Base-by-base conservation (phyloP, 2,329 filamentous ascomycete species). In the Diaporthe humulicola region DNA sequence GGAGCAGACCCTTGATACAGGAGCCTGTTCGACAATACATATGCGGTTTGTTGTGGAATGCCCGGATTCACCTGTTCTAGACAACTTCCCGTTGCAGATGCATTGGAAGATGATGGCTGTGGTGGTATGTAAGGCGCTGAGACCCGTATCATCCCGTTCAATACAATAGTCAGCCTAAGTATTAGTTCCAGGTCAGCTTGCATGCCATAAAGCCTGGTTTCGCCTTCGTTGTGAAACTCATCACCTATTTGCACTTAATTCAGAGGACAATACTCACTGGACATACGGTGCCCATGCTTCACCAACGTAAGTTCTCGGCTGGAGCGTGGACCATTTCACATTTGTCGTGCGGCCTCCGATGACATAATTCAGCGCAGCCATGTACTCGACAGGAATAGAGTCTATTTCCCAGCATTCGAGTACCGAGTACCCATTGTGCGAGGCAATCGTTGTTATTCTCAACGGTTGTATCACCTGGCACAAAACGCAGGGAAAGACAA, bases 91-190 rank as follows among this genome's bases (percentile, higher is more conserved):
- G 58, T 61, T n/a, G 38, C 10, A 6, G 58, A 12, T 15, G 40
- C 12, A 40, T 64, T 64, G 15, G 58, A 17, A 45, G 58, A 1
- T 10, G 25, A 1, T 9, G 58, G 4, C n/a, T 25, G 38, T 14
- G 58, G 38, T 8, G 58, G 12, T 25, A 4, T 45, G 7, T 45
- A 64, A 4, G 58, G 58, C 9, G 58, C 58, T 30, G 58, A 45
- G 4, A 64, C 58, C 14, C 58, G 58, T 45, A 64, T 64, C 38
- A 64, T 42, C 22, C 58, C 58, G 15, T 64, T 64, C 25, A 64
- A 10, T 22, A 64, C 38, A 45, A 42, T 30, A 8, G 58, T 64
- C n/a, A 64, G 25, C 17, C 58, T 64, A 5, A 6, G 15, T n/a
- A n/a, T n/a, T n/a, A 3, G 14, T 64, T 12, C 17, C 17, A 22